Percentiles rank a stretch among this genome's conserved stretches.
Evolutionary conservation across 2,329 filamentous ascomycete species (phyloP).

Genomic region (Paecilomyces formosus): DNA sequence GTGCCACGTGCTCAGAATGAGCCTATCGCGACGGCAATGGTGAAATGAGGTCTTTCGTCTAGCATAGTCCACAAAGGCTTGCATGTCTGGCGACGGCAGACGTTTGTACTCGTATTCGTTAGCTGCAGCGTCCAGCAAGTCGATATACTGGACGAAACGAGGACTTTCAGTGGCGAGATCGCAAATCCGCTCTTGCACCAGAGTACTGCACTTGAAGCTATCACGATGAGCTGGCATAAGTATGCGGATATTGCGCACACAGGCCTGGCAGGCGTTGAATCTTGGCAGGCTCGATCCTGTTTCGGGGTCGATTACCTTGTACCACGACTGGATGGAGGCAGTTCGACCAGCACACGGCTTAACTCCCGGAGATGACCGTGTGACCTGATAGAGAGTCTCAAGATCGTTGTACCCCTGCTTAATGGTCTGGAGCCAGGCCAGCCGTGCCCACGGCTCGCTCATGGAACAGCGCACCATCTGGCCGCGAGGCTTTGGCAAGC

Average conservation of each 20-base stretch:
- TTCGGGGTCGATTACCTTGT: constrained; percentile 63
- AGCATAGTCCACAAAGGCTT: constrained; percentile 57
- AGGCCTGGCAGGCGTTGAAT: constrained; percentile 70
- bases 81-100: constrained; percentile 44
- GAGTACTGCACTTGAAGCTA: constrained; percentile 49
- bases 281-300: constrained; percentile 57
- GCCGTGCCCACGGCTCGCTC: constrained; percentile 71
- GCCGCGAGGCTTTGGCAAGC: constrained; percentile 50
- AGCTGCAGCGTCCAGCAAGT: constrained; percentile 49
- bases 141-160: constrained; percentile 51
- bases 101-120: constrained; percentile 25
- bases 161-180: constrained; percentile 58
- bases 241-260: constrained; percentile 63
- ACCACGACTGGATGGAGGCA: constrained; percentile 60
- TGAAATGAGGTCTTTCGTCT: constrained; percentile 50
- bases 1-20: constrained; percentile 65
- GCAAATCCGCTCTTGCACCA: constrained; percentile 52
- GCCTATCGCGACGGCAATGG: constrained; percentile 60
- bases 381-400: constrained; percentile 61
- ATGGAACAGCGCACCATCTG: constrained; percentile 67
- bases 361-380: constrained; percentile 51
- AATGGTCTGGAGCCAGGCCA: constrained; percentile 74
- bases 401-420: constrained; percentile 62
- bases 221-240: constrained; percentile 66
- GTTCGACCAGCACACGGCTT: constrained; percentile 52